phyloP scores from a whole-genome alignment of 352 stramenopile genomes.

The Phytophthora brassicae region DNA sequence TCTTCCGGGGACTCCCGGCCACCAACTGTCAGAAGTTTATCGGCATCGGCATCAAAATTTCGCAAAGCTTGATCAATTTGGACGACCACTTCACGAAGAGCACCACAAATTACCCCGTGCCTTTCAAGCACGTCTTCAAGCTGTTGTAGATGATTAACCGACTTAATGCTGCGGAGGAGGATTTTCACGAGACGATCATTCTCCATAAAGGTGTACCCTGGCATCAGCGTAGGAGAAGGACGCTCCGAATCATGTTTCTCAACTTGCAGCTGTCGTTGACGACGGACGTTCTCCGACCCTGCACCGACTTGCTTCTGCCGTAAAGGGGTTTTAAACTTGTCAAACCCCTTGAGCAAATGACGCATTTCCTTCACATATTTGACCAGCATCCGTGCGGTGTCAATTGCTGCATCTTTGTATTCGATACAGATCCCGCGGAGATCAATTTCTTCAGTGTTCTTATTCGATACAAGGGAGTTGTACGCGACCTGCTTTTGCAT shows the following conservation, averaged over 20 bases:
- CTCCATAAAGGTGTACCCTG: slow-evolving; percentile 61
- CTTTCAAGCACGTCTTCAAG: slow-evolving; percentile 53
- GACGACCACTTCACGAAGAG: slow-evolving; percentile 33
- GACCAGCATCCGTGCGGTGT: slow-evolving; percentile 11
- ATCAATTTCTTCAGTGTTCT: slow-evolving; percentile 8
- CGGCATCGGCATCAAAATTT: slow-evolving; percentile 26
- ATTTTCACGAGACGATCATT: slow-evolving; percentile 78
- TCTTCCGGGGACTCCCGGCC: slow-evolving; percentile 5
- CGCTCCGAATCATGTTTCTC: neutral
- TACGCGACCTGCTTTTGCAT: slow-evolving; percentile 9
- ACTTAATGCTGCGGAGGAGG: slow-evolving; percentile 68
- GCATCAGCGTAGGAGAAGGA: neutral
- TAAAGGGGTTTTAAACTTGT: slow-evolving; percentile 41
- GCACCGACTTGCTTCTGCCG: slow-evolving; percentile 14
- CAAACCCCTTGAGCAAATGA: slow-evolving; percentile 40
- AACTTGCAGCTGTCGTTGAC: slow-evolving; percentile 10
- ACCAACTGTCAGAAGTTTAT: slow-evolving; percentile 10
- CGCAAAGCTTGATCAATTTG: slow-evolving; percentile 40
- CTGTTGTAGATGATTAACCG: slow-evolving; percentile 46
- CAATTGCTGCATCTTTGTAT: slow-evolving; percentile 20
- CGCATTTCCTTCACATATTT: slow-evolving; percentile 30
- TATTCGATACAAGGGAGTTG: slow-evolving; percentile 13
- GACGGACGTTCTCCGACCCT: neutral
- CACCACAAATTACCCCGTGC: slow-evolving; percentile 42
- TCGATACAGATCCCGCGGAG: slow-evolving; percentile 18